phyloP scores from a whole-genome alignment of 73 alveolate species.

The Tetrahymena elliotti region DNA sequence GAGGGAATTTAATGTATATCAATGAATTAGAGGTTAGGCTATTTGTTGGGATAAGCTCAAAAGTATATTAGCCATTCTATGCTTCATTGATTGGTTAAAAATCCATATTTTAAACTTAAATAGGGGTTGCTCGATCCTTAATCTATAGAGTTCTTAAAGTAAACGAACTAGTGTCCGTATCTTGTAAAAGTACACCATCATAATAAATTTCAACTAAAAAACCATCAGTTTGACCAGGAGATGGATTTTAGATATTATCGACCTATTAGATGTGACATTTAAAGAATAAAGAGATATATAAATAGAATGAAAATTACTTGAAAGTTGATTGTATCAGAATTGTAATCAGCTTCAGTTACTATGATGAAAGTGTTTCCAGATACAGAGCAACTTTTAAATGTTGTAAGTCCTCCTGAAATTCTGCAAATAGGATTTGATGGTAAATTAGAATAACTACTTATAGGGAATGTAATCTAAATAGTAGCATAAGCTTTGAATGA shows the following conservation, averaged over 20 bases:
- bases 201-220: slow-evolving; percentile 20
- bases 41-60: slow-evolving; percentile 36
- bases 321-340: slow-evolving; percentile 30
- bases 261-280: background rate
- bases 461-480: slow-evolving; percentile 21
- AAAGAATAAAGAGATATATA: background rate
- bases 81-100: slow-evolving; percentile 54
- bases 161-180: background rate
- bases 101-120: slow-evolving; percentile 11
- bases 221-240: slow-evolving; percentile 37
- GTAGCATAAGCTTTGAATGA: slow-evolving; percentile 16
- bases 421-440: slow-evolving; percentile 28
- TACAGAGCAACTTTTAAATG: slow-evolving; percentile 21
- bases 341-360: slow-evolving; percentile 16
- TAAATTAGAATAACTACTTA: background rate
- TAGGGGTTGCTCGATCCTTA: slow-evolving; percentile 3
- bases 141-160: slow-evolving; percentile 15
- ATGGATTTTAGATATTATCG: slow-evolving; percentile 23
- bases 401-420: slow-evolving; percentile 32
- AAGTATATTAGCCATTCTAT: slow-evolving; percentile 29
- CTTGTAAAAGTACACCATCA: slow-evolving; percentile 32
- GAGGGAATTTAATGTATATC: slow-evolving; percentile 32
- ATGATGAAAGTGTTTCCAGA: slow-evolving; percentile 18
- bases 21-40: background rate
- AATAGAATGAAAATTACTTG: background rate